Conservation (phyloP, 192 early-diverging fungal genomes). For the Rhizophagus clarus region DNA sequence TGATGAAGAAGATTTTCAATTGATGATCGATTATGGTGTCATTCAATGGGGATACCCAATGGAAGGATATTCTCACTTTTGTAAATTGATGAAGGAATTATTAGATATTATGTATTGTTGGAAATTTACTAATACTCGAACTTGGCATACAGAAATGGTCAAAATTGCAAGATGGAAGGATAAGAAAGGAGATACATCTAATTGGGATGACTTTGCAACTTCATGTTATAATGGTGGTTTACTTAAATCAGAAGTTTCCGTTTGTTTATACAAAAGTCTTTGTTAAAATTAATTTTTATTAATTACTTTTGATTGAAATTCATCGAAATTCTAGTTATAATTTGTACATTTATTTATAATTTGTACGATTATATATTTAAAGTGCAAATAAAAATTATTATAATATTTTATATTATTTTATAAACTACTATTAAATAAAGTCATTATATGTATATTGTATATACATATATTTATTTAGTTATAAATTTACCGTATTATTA, state of each 20-base stretch:
- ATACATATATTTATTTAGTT: too few relatives aligned
- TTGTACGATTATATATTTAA: too few relatives aligned
- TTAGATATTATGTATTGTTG: constrained; percentile 25
- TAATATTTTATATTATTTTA: too few relatives aligned
- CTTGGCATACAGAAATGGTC: constrained; percentile 23
- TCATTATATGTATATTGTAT: too few relatives aligned
- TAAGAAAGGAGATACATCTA: background rate
- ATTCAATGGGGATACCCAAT: constrained; percentile 26
- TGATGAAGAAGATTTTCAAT: constrained; percentile 17
- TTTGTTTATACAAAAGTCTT: constrained; percentile 7
- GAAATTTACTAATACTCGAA: constrained; percentile 20
- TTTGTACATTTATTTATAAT: too few relatives aligned
- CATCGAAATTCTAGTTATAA: too few relatives aligned
- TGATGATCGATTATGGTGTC: constrained; percentile 19
- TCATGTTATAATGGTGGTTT: constrained; percentile 13
- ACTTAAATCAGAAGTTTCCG: background rate
- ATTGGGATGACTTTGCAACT: background rate
- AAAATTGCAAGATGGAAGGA: constrained; percentile 15
- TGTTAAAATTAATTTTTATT: background rate
- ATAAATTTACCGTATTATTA: too few relatives aligned
- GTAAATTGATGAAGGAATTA: constrained; percentile 17
- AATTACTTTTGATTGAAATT: too few relatives aligned
- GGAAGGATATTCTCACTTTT: constrained; percentile 2
- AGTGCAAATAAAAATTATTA: too few relatives aligned
- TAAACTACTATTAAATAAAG: too few relatives aligned